A percentile compares a stretch with the other conserved stretches of the same genome.
Evolutionary conservation across 257 asterid genomes (phyloP).

Genomic region (Primulina huaijiensis): DNA sequence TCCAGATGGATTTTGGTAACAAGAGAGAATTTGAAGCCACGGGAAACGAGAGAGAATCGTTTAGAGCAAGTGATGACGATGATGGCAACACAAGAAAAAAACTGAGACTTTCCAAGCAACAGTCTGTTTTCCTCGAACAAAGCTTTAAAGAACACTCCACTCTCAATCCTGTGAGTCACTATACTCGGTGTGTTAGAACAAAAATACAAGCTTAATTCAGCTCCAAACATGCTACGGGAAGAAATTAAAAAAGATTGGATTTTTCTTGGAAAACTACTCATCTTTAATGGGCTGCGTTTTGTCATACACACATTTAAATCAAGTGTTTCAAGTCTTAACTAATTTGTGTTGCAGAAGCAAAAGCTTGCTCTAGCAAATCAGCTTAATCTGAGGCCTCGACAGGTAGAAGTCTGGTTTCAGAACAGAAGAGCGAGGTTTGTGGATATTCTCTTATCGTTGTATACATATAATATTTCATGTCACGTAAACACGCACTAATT

Average conservation of each 20-base stretch:
- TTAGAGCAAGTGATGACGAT: conserved; percentile 67
- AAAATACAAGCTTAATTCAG: too few species aligned
- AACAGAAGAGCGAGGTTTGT: conserved; percentile 82
- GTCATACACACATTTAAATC: too few species aligned
- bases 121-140: conserved; percentile 80
- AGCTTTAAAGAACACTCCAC: conserved; percentile 80
- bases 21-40: conserved; percentile 33
- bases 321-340: too few species aligned
- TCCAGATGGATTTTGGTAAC: conserved; percentile 41
- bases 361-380: conserved; percentile 78
- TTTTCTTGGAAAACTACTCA: not conserved
- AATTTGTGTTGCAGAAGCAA: conserved; percentile 49
- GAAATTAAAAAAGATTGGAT: not conserved
- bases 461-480: not conserved
- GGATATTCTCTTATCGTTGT: too few species aligned
- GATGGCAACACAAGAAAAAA: conserved; percentile 68
- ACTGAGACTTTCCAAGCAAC: conserved; percentile 73
- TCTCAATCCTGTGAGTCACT: conserved; percentile 65
- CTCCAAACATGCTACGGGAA: too few species aligned
- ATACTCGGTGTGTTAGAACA: too few species aligned
- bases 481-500: too few species aligned
- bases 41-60: conserved; percentile 45
- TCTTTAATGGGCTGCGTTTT: too few species aligned
- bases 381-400: conserved; percentile 79
- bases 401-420: conserved; percentile 95